Conservation (phyloP, 1,139 yeast genomes). For the Kazachstania sp. region DNA sequence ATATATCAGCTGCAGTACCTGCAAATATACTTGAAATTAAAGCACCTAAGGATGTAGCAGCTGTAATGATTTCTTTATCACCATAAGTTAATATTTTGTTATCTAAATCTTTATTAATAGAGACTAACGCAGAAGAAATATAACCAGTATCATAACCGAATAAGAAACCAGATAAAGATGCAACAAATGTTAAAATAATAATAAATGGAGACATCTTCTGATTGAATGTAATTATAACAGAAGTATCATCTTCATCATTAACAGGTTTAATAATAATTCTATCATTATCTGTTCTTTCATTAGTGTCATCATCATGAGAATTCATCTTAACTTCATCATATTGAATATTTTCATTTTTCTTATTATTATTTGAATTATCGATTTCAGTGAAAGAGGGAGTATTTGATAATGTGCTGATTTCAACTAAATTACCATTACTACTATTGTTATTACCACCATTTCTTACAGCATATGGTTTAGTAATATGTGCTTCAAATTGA, state of each 20-base stretch:
- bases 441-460: not conserved
- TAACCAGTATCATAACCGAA: constrained; percentile 97
- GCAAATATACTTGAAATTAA: constrained; percentile 67
- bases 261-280: constrained; percentile 30
- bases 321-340: not conserved
- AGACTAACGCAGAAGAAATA: constrained; percentile 83
- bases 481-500: not conserved
- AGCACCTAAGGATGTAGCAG: constrained; percentile 95
- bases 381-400: constrained; percentile 1
- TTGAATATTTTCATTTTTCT: not conserved
- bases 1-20: constrained; percentile 68
- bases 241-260: constrained; percentile 38
- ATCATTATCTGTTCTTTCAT: constrained; percentile 11
- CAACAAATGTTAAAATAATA: constrained; percentile 59
- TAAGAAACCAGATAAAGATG: constrained; percentile 91
- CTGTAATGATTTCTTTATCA: constrained; percentile 79
- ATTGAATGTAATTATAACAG: constrained; percentile 35
- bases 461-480: not conserved
- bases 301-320: not conserved
- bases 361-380: not conserved
- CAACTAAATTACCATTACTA: not conserved
- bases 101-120: constrained; percentile 68
- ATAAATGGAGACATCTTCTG: constrained; percentile 56
- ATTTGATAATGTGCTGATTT: not conserved
- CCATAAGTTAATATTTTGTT: constrained; percentile 52